phyloP scores from a whole-genome alignment of 192 early-diverging fungal species.

The Spinellus fusiger region DNA sequence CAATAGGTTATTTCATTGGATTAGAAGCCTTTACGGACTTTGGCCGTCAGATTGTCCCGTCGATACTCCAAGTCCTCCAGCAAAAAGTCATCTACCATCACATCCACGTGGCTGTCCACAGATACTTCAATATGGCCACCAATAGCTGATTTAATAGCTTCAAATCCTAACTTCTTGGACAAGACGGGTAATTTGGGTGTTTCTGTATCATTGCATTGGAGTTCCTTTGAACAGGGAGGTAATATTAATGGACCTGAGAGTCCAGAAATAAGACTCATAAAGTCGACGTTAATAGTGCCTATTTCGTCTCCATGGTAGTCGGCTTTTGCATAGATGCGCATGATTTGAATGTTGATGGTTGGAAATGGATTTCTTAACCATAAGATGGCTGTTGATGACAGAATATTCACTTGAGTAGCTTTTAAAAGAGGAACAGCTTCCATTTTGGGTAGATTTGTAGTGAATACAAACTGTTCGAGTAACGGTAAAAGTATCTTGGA shows the following conservation, averaged over 20 bases:
- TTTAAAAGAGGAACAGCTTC: slow-evolving; percentile 9
- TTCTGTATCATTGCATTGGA: neutral
- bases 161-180: slow-evolving; percentile 30
- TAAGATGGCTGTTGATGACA: slow-evolving; percentile 26
- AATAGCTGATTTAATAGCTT: slow-evolving; percentile 39
- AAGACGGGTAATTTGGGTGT: slow-evolving; percentile 26
- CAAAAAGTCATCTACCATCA: slow-evolving; percentile 31
- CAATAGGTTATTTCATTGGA: no score
- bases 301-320: slow-evolving; percentile 11
- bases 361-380: slow-evolving; percentile 27
- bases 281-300: slow-evolving; percentile 23
- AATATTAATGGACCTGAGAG: slow-evolving; percentile 17
- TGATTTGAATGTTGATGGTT: slow-evolving; percentile 13
- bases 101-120: slow-evolving; percentile 37
- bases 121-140: slow-evolving; percentile 38
- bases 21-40: slow-evolving; percentile 40
- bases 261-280: slow-evolving; percentile 13
- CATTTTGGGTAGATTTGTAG: slow-evolving; percentile 12
- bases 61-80: slow-evolving; percentile 36
- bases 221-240: slow-evolving; percentile 9
- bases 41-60: slow-evolving; percentile 34
- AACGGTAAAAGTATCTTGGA: slow-evolving; percentile 3
- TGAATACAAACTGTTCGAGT: slow-evolving; percentile 20
- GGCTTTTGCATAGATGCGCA: slow-evolving; percentile 24
- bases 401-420: slow-evolving; percentile 22